A percentile compares a stretch with the other conserved stretches of the same genome.
Evolutionary conservation across 129 eudicot genomes (phyloP).

Genomic region (Erigeron canadensis): DNA sequence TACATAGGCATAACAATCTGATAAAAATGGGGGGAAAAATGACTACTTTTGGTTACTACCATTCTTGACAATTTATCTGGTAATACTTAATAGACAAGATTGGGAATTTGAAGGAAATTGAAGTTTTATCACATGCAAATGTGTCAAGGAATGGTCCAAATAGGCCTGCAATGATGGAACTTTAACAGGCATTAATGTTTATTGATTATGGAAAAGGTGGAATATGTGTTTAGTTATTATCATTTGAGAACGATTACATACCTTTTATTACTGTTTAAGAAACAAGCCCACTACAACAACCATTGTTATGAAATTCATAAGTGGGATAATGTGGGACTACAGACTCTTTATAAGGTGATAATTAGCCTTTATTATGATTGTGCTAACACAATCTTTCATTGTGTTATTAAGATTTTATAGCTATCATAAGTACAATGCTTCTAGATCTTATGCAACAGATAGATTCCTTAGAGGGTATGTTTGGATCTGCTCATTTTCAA

Average conservation of each 20-base stretch:
- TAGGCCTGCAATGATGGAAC: conserved; percentile 21
- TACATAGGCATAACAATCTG: background rate
- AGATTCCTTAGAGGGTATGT: background rate
- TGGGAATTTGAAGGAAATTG: conserved; percentile 2
- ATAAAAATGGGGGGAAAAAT: background rate
- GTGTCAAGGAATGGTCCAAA: conserved; percentile 26
- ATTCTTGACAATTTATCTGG: background rate
- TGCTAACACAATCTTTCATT: background rate
- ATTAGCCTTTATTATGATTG: conserved; percentile 20
- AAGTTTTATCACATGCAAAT: conserved; percentile 27
- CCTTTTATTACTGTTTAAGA: conserved; percentile 19
- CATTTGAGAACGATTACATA: conserved; percentile 31
- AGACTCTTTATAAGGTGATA: background rate
- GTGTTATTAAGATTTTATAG: too few relatives aligned
- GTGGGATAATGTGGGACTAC: background rate
- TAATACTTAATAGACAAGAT: background rate
- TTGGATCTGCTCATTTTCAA: too few relatives aligned
- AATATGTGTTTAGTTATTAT: conserved; percentile 29
- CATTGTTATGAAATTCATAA: conserved; percentile 6
- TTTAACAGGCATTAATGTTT: conserved; percentile 30
- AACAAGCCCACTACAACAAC: conserved; percentile 31
- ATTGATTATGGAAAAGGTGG: conserved; percentile 22
- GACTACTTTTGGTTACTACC: background rate
- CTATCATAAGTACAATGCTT: background rate
- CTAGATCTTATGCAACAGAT: background rate